Percentiles rank a stretch among this genome's conserved stretches.
Conservation (phyloP, 768 basidiomycete species). For the Asterophora parasitica region DNA sequence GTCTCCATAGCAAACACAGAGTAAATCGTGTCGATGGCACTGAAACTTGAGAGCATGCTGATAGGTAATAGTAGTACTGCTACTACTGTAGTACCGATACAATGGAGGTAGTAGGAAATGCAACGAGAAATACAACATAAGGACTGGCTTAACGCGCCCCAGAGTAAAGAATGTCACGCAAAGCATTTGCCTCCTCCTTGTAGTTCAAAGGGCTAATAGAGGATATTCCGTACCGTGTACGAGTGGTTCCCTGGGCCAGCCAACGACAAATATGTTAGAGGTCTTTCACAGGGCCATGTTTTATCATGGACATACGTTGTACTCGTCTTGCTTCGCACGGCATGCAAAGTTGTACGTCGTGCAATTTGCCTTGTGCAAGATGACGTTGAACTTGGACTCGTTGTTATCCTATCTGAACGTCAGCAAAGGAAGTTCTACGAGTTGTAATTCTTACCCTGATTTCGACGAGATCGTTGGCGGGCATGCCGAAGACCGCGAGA, state of each 20-base stretch:
- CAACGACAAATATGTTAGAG: background rate
- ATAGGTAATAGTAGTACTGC: no score
- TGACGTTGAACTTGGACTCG: slow-evolving; percentile 50
- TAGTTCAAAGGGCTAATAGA: slow-evolving; percentile 65
- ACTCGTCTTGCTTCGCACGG: slow-evolving; percentile 84
- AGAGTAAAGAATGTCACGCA: slow-evolving; percentile 57
- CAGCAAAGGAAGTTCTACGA: background rate
- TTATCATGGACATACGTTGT: slow-evolving; percentile 50
- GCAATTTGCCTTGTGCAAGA: slow-evolving; percentile 63
- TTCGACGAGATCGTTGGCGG: slow-evolving; percentile 73
- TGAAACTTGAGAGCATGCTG: slow-evolving; percentile 1
- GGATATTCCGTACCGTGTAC: slow-evolving; percentile 80
- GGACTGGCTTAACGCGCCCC: slow-evolving; percentile 42
- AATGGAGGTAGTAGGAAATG: no score
- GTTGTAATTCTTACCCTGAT: slow-evolving; percentile 49
- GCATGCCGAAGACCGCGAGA: slow-evolving; percentile 64
- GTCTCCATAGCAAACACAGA: slow-evolving; percentile 10
- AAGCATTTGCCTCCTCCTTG: slow-evolving; percentile 53
- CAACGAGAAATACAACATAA: background rate
- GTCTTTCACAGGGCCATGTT: background rate
- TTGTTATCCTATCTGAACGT: slow-evolving; percentile 45
- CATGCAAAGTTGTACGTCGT: slow-evolving; percentile 78
- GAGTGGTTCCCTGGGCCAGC: slow-evolving; percentile 72
- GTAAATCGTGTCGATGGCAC: no score
- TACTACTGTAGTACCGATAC: no score